Base-by-base conservation (phyloP, 108 stramenopile genomes). In the Pseudonitzschia multiseries region DNA sequence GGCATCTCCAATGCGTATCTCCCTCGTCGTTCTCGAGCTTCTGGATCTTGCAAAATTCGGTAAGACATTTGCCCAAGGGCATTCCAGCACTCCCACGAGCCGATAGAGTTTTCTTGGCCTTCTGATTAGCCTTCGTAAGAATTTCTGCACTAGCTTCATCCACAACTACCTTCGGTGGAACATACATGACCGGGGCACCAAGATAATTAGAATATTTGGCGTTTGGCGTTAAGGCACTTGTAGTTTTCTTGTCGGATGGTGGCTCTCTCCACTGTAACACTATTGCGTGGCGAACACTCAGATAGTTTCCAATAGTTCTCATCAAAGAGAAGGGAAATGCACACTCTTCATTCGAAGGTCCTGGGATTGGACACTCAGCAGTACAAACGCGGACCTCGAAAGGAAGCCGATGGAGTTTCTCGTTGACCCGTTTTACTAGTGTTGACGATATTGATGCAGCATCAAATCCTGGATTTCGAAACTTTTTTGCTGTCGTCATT, bases 11-110 rank as follows among this genome's bases (percentile, higher is more conserved):
- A 56, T 81, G 80, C 15, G 69, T 29, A 42, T 71, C 71, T 46
- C 46, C 66, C 79, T 91, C 93, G 51, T 81, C 76, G 43, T 86
- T 76, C 27, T 80, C 70, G 9, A 98, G 77, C 13, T 87, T 79
- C 52, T 96, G 93, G 26, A 86, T 86, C 62, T 91, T 94, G 68
- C 94, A 95, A 71, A 94, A 96, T 42, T 93, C 93, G 24, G 87
- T 84, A 33, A 96, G 78, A 76, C 97, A 96, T 24, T 82, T 87
- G 42, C 90, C 88, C 69, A 94, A 80, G 63, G 88, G 78, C 74
- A 89, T 57, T 27, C 96, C 88, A 21, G 79, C 87, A 77, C 75
- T 84, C 56, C 75, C 83, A 50, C 50, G 73, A 40, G 60, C 40
- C 15, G 70, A 62, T 41, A 27, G 57, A 17, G 62, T 26, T 60